Conservation (phyloP, 2,329 filamentous ascomycete genomes). For the Fusarium sarcochroum region DNA sequence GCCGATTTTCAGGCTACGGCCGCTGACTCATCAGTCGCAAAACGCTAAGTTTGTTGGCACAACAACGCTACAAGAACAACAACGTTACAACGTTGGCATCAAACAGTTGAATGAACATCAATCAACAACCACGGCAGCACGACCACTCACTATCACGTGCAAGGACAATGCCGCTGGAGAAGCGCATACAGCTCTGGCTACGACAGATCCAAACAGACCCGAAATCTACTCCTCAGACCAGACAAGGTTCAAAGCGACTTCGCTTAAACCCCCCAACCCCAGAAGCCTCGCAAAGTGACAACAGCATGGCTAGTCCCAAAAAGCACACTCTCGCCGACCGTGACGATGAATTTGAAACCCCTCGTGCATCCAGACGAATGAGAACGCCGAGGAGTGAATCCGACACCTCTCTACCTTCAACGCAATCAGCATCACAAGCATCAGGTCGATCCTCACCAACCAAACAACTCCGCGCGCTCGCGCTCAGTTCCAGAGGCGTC, state of each 20-base stretch:
- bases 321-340: conserved; percentile 4
- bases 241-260: conserved; percentile 14
- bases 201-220: no score
- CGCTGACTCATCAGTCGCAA: no score
- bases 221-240: no score
- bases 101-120: no score
- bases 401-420: conserved; percentile 9
- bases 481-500: not conserved
- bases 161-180: no score
- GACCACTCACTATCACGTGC: no score
- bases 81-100: no score
- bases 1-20: no score
- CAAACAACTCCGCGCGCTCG: conserved; percentile 16
- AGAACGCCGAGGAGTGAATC: conserved; percentile 25
- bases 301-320: not conserved
- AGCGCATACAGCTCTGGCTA: no score
- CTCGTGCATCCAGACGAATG: conserved; percentile 6
- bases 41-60: no score
- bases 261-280: conserved; percentile 16
- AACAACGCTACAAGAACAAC: no score
- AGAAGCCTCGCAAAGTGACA: not conserved
- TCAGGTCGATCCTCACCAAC: conserved; percentile 17
- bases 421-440: conserved; percentile 6
- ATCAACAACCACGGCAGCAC: no score
- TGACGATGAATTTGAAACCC: conserved; percentile 6